phyloP scores from a whole-genome alignment of 352 stramenopile genomes.

The Elongisporangium anandrum region DNA sequence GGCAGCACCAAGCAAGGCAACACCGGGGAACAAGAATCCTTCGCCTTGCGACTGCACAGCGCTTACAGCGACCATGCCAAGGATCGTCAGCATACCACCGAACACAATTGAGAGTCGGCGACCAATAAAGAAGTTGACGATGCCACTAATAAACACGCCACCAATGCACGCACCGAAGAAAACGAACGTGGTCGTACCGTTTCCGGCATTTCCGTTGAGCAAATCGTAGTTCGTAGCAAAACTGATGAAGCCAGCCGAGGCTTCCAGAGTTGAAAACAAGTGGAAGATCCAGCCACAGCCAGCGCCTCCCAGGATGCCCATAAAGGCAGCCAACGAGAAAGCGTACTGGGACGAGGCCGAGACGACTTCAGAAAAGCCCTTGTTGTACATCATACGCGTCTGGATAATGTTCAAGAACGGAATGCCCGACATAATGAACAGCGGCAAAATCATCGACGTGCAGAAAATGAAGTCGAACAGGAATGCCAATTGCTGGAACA shows the following conservation, averaged over 20 bases:
- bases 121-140: slow-evolving; percentile 69
- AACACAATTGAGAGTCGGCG: slow-evolving; percentile 71
- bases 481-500: slow-evolving; percentile 81
- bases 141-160: slow-evolving; percentile 43
- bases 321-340: slow-evolving; percentile 76
- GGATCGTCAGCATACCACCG: slow-evolving; percentile 55
- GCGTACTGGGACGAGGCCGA: slow-evolving; percentile 85
- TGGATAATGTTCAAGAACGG: slow-evolving; percentile 87
- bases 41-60: slow-evolving; percentile 45
- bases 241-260: slow-evolving; percentile 68
- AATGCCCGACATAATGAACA: slow-evolving; percentile 78
- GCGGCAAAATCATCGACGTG: slow-evolving; percentile 61
- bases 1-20: slow-evolving; percentile 50
- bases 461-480: slow-evolving; percentile 86
- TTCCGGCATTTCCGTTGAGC: slow-evolving; percentile 46
- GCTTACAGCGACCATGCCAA: slow-evolving; percentile 71
- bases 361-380: slow-evolving; percentile 82
- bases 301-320: slow-evolving; percentile 61
- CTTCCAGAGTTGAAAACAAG: slow-evolving; percentile 69
- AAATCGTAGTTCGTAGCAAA: slow-evolving; percentile 79
- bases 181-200: slow-evolving; percentile 63
- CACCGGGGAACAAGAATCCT: slow-evolving; percentile 55
- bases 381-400: slow-evolving; percentile 91
- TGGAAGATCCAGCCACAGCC: slow-evolving; percentile 80
- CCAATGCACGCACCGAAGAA: slow-evolving; percentile 57